Conservation (phyloP, 768 basidiomycete species). For the Psilocybe subaeruginosa region DNA sequence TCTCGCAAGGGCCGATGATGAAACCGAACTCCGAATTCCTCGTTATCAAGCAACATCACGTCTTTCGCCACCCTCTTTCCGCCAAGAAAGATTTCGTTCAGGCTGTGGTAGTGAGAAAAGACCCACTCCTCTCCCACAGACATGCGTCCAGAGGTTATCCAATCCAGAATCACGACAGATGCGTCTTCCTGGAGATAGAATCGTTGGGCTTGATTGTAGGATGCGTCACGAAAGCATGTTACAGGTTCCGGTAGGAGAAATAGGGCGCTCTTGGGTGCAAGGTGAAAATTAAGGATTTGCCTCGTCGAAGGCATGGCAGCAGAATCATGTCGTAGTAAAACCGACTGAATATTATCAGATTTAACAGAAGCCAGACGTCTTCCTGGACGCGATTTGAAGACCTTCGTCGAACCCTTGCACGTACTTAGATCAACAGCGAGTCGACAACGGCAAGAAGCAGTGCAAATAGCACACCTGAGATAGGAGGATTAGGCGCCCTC, state of each 20-base stretch:
- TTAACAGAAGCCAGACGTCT: constrained; percentile 52
- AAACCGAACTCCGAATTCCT: constrained; percentile 25
- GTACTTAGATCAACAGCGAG: neutral
- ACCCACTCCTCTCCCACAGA: constrained; percentile 88
- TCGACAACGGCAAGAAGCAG: neutral
- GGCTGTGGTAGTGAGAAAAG: constrained; percentile 82
- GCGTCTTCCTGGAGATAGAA: constrained; percentile 66
- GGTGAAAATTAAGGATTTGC: constrained; percentile 62
- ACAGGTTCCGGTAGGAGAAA: constrained; percentile 92
- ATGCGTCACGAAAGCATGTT: constrained; percentile 85
- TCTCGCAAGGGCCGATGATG: constrained; percentile 54
- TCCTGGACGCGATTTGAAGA: constrained; percentile 82
- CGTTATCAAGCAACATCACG: constrained; percentile 72
- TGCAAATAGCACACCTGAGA: constrained; percentile 70
- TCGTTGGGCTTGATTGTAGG: constrained; percentile 82
- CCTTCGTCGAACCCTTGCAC: constrained; percentile 91
- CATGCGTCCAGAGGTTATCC: constrained; percentile 89
- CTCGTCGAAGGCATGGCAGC: constrained; percentile 42
- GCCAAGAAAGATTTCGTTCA: constrained; percentile 79
- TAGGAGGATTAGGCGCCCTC: constrained; percentile 68
- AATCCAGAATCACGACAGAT: constrained; percentile 82
- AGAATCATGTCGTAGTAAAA: neutral
- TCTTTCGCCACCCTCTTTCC: constrained; percentile 75
- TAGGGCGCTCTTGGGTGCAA: constrained; percentile 58
- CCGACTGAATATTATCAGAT: neutral